Evolutionary conservation across 495 filamentous ascomycete species (phyloP), one percentile per base, ranked within the genome.

Genomic region (Mytilinidion resinicola): DNA sequence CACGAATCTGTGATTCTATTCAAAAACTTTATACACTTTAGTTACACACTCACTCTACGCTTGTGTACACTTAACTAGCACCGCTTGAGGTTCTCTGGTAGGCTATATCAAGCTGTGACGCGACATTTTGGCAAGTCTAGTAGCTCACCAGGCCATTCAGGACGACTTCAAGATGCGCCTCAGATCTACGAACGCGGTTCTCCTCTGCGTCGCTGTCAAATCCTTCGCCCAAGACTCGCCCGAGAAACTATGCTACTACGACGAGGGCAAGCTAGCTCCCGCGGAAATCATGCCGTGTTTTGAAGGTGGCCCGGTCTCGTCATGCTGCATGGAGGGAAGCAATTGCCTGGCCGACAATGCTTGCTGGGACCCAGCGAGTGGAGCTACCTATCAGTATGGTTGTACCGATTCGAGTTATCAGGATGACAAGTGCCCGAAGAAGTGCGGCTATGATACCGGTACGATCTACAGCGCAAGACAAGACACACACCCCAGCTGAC

Each of bases 251-350:
- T 65, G 62, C 38, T 61, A 61, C 33, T 61, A 53, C 44, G 58
- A 57, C 30, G 42, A 10, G 6, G 35, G 37, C 50, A 17, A 58
- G 39, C 58, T 58, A 11, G 62, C 62, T 4, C 38, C 42, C 0
- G 48, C 51, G 35, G 42, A 61, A 20, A 52, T 61, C 17, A 54
- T 65, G 4, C 58, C 62, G 4, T 65, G 62, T 36, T 65, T 55
- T 34, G 21, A 50, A 9, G 25, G 19, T 21, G 14, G 4, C 6
- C 35, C 38, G 1, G 33, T 38, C 20, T 47, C 58, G 1, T 25
- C 50, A 1, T 65, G 62, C 49, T 65, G 62, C 51, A 55, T 51
- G 44, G 33, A 20, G 5, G 62, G 58, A 1, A 61, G 51, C 38
- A 58, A 49, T 15, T 46, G 62, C 39, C 11, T 65, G 36, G 35